These are phyloP conservation scores for Eimeria necatrix DNA, from an alignment of 169 alveolate genomes.

Conservation along the genomic window DNA sequence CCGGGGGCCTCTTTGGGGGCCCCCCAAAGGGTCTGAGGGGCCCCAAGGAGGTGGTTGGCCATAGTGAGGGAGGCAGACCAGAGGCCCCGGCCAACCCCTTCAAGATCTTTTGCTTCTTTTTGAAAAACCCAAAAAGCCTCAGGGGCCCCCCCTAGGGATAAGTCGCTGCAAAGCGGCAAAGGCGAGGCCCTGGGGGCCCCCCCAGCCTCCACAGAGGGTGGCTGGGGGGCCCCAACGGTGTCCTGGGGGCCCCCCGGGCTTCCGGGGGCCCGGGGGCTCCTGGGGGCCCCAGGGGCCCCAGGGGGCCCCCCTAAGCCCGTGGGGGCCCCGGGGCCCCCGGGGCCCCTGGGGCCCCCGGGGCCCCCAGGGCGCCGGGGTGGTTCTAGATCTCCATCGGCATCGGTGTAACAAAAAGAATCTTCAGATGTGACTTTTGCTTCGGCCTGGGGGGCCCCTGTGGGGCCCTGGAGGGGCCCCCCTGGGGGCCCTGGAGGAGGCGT, in stretches of 20 bases:
- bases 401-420: background rate
- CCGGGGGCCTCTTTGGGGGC: too few relatives aligned
- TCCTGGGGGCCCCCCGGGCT: background rate
- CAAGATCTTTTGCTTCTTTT: background rate
- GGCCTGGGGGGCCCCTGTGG: too few relatives aligned
- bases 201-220: too few relatives aligned
- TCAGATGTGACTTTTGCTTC: background rate
- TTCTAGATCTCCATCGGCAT: slow-evolving; percentile 42
- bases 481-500: background rate
- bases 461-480: background rate
- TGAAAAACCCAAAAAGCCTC: background rate
- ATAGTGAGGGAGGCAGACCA: slow-evolving; percentile 2
- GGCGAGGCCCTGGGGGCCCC: too few relatives aligned
- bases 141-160: background rate
- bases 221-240: too few relatives aligned
- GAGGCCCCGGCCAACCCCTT: background rate
- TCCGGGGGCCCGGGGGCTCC: background rate
- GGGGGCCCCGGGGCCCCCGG: background rate
- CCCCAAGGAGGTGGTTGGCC: background rate
- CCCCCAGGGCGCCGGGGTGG: slow-evolving; percentile 20
- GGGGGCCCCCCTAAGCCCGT: background rate
- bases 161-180: too few relatives aligned
- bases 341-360: background rate
- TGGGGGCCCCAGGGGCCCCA: background rate
- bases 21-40: background rate